A percentile compares a stretch with the other conserved stretches of the same genome.
phyloP scores from a whole-genome alignment of 1,284 basidiomycete species.

The Tilletia caries region DNA sequence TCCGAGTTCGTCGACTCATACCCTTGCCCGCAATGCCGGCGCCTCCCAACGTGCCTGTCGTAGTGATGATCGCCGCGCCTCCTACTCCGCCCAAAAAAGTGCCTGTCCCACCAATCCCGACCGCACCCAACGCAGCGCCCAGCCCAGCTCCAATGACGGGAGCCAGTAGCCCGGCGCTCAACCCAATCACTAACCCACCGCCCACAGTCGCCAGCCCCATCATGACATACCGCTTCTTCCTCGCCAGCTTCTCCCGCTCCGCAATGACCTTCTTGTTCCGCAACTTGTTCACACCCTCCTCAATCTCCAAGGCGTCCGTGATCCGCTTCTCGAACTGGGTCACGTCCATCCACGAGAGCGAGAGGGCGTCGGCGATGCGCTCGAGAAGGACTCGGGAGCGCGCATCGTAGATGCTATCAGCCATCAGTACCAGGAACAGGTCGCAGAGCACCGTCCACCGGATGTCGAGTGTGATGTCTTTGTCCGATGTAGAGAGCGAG shows the following conservation, averaged over 20 bases:
- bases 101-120: slow-evolving; percentile 50
- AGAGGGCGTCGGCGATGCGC: slow-evolving; percentile 42
- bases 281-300: slow-evolving; percentile 47
- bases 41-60: slow-evolving; percentile 48
- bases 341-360: slow-evolving; percentile 52
- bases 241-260: slow-evolving; percentile 33
- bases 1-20: slow-evolving; percentile 47
- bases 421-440: slow-evolving; percentile 51
- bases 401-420: slow-evolving; percentile 52
- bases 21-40: slow-evolving; percentile 48
- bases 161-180: slow-evolving; percentile 48
- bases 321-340: slow-evolving; percentile 53
- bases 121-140: slow-evolving; percentile 47
- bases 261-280: slow-evolving; percentile 36
- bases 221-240: slow-evolving; percentile 47
- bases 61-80: slow-evolving; percentile 51
- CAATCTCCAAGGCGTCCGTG: slow-evolving; percentile 51
- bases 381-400: slow-evolving; percentile 51
- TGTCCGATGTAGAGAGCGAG: slow-evolving; percentile 40
- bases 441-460: slow-evolving; percentile 53
- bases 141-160: slow-evolving; percentile 52
- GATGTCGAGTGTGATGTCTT: slow-evolving; percentile 51
- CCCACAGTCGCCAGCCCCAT: slow-evolving; percentile 52
- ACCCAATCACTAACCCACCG: slow-evolving; percentile 51
- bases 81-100: slow-evolving; percentile 50